phyloP scores from a whole-genome alignment of 441 rosid species.

The Raphanus hybrid region DNA sequence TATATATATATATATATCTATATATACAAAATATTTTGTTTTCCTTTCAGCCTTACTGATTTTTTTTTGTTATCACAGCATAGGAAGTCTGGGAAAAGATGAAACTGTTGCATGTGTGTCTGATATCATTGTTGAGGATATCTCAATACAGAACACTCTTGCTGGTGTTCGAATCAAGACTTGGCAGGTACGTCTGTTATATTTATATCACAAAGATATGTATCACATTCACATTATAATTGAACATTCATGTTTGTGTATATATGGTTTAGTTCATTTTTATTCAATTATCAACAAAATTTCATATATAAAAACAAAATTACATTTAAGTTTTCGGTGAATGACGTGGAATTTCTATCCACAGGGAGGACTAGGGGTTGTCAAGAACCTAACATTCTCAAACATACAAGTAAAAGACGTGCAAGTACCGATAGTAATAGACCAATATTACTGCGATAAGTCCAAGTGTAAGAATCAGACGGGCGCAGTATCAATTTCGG shows the following conservation, averaged over 20 bases:
- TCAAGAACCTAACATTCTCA: constrained; percentile 78
- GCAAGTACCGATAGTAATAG: constrained; percentile 73
- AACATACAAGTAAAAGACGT: constrained; percentile 71
- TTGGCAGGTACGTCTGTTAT: constrained; percentile 65
- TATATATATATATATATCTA: not conserved
- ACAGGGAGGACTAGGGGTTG: constrained; percentile 84
- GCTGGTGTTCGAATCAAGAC: constrained; percentile 87
- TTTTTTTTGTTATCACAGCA: constrained; percentile 44
- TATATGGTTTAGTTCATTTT: not conserved
- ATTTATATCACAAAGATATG: not conserved
- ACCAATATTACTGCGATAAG: constrained; percentile 89
- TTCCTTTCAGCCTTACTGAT: not conserved
- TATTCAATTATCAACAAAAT: not conserved
- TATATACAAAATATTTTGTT: not conserved
- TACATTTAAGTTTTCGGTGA: not conserved
- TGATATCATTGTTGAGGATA: constrained; percentile 60
- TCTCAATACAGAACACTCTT: constrained; percentile 59
- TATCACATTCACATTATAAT: not conserved
- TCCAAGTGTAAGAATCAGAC: constrained; percentile 76
- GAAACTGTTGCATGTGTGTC: constrained; percentile 81
- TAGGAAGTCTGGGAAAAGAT: constrained; percentile 83
- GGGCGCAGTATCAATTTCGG: constrained; percentile 70
- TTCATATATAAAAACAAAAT: not conserved
- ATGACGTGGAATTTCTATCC: not conserved
- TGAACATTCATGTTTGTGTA: not conserved